These are phyloP conservation scores for Hanseniaspora hatyaiensis DNA, from an alignment of 805 yeast species.

Conservation along the genomic window DNA sequence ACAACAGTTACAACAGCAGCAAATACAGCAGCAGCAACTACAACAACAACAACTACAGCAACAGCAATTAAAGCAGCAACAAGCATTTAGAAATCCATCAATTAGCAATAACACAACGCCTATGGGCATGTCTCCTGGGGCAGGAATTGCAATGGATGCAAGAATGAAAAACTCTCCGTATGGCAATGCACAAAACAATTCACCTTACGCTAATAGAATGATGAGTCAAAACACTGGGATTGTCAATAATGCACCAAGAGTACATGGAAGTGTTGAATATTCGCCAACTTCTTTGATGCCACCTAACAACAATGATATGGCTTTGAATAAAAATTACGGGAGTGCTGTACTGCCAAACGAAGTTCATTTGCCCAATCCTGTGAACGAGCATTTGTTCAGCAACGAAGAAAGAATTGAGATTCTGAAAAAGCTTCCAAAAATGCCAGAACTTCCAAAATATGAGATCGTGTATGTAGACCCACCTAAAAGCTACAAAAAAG, in stretches of 20 bases:
- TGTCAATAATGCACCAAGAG: no score
- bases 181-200: not conserved
- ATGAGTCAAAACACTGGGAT: no score
- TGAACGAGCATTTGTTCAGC: not conserved
- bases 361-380: not conserved
- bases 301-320: conserved; percentile 19
- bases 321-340: conserved; percentile 37
- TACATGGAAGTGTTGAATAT: not conserved
- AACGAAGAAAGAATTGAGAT: conserved; percentile 5
- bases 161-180: conserved; percentile 16
- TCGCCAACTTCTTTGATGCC: not conserved
- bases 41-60: conserved; percentile 10
- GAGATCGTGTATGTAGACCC: conserved; percentile 13
- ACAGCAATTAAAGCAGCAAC: not conserved
- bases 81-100: no score
- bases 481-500: not conserved
- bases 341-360: conserved; percentile 26
- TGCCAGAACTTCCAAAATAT: conserved; percentile 3
- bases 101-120: no score
- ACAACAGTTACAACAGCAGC: conserved; percentile 29
- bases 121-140: not conserved
- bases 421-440: conserved; percentile 3
- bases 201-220: not conserved
- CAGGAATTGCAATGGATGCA: conserved; percentile 16
- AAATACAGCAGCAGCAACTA: conserved; percentile 28